These are phyloP conservation scores for Xylaria sp. DNA, from an alignment of 2,329 filamentous ascomycete species.

Conservation along the genomic window DNA sequence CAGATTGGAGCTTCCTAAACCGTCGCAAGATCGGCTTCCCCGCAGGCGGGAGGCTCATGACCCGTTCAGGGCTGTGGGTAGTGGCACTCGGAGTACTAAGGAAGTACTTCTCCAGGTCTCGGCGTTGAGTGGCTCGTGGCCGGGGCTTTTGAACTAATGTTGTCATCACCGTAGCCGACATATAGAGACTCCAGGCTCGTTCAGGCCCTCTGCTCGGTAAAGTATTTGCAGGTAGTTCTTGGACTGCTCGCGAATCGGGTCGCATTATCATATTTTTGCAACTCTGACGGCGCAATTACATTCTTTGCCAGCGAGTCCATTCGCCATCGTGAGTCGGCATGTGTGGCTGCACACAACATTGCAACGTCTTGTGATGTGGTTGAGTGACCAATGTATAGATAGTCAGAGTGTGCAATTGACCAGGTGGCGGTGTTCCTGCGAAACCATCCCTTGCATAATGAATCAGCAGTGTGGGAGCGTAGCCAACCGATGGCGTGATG, in stretches of 20 bases:
- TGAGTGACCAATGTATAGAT: neutral
- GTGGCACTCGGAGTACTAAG: too few species aligned
- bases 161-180: neutral
- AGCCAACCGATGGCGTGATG: neutral
- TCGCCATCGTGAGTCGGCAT: neutral
- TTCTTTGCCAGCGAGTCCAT: neutral
- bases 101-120: too few species aligned
- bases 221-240: neutral
- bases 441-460: neutral
- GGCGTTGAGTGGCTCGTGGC: conserved; percentile 10
- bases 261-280: too few species aligned
- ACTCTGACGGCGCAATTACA: neutral
- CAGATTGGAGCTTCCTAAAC: conserved; percentile 25
- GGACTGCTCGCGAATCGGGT: neutral
- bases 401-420: neutral
- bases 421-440: neutral
- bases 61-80: conserved; percentile 18
- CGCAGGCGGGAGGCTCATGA: conserved; percentile 24
- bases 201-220: neutral
- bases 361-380: neutral
- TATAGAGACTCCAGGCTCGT: neutral
- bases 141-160: neutral
- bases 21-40: conserved; percentile 19
- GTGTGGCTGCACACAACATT: neutral
- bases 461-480: neutral